Evolutionary conservation across 2,329 filamentous ascomycete species (phyloP).

Genomic region (Cladophialophora psammophila): DNA sequence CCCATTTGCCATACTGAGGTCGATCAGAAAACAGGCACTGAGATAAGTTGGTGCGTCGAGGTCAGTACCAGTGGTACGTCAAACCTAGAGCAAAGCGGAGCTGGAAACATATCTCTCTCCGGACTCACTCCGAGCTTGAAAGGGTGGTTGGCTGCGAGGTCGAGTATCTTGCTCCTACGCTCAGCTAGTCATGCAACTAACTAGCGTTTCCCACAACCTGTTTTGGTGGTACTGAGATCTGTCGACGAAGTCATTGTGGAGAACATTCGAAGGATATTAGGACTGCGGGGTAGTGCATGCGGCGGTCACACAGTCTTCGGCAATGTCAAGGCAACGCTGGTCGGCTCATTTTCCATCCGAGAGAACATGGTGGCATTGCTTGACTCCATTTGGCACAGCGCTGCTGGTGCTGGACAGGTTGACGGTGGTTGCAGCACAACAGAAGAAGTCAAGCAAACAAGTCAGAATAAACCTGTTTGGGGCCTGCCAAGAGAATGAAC

Average conservation of each 20-base stretch:
- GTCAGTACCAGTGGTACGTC: background rate
- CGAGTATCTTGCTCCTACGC: background rate
- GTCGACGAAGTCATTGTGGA: background rate
- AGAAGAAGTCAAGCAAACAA: background rate
- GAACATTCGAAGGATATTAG: background rate
- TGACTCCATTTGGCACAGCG: background rate
- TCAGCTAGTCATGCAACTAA: conserved; percentile 1
- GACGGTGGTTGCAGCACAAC: background rate
- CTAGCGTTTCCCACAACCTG: background rate
- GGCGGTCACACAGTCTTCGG: background rate
- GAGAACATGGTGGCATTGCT: background rate
- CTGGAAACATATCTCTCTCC: background rate
- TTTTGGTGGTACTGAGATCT: background rate
- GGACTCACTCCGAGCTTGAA: background rate
- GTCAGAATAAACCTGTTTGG: background rate
- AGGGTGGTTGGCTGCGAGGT: conserved; percentile 11
- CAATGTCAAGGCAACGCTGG: conserved; percentile 4
- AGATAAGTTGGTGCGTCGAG: background rate
- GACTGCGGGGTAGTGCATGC: background rate
- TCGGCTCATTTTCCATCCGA: background rate
- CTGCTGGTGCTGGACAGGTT: background rate
- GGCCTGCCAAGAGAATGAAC: background rate
- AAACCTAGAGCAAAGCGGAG: background rate
- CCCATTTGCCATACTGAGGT: background rate
- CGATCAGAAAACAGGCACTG: background rate